Evolutionary conservation across 2,329 filamentous ascomycete genomes (phyloP).

Genomic region (Aspergillus melleus): DNA sequence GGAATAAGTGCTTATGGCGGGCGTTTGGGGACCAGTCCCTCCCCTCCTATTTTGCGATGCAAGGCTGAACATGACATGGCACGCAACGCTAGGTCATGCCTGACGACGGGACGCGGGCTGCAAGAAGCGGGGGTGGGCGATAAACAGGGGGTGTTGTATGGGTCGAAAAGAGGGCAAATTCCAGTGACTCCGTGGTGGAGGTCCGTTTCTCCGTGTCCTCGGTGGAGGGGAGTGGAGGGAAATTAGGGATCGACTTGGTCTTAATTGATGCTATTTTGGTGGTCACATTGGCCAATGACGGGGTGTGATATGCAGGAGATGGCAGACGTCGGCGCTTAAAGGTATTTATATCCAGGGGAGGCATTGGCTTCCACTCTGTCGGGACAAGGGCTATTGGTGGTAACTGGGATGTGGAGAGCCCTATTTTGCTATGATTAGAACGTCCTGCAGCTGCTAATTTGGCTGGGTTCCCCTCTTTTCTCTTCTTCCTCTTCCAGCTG

Average conservation of each 20-base stretch:
- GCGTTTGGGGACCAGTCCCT: no score
- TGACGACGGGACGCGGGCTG: not conserved
- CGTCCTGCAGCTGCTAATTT: not conserved
- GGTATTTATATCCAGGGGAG: slow-evolving; percentile 6
- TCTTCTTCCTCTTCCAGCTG: not conserved
- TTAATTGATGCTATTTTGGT: slow-evolving; percentile 8
- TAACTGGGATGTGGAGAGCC: slow-evolving; percentile 6
- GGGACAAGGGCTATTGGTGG: not conserved
- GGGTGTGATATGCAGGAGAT: not conserved
- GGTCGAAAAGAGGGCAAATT: not conserved
- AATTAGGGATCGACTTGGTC: no score
- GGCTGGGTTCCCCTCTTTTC: slow-evolving; percentile 11
- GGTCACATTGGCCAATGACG: not conserved
- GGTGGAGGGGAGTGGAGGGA: no score
- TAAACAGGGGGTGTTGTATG: not conserved
- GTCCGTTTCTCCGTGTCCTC: not conserved
- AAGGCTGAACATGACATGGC: no score
- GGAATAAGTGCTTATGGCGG: not conserved
- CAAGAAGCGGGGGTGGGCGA: not conserved
- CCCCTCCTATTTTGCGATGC: no score
- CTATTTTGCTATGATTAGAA: slow-evolving; percentile 20
- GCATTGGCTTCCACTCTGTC: slow-evolving; percentile 14
- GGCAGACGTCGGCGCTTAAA: slow-evolving; percentile 16
- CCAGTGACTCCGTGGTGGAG: not conserved
- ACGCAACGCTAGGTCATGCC: no score